These are phyloP conservation scores for Striga hermonthica DNA, from an alignment of 305 asterid genomes.

Conservation along the genomic window DNA sequence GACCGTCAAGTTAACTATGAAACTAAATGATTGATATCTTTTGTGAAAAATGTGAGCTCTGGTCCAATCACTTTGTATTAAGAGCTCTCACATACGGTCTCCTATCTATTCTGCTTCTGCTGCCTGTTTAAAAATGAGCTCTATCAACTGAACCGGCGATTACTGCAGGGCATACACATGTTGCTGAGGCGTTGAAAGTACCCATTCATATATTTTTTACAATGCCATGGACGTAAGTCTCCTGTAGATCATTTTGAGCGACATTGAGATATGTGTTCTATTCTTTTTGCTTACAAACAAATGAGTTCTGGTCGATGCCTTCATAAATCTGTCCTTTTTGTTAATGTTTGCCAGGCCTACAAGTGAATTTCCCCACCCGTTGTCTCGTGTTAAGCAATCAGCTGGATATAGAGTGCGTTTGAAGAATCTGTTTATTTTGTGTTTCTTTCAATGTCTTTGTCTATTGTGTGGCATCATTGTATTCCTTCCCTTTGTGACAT, in stretches of 20 bases:
- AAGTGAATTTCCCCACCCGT: constrained; percentile 79
- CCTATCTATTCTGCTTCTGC: constrained; percentile 19
- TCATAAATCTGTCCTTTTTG: constrained; percentile 22
- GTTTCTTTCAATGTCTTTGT: constrained; percentile 22
- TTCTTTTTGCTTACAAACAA: constrained; percentile 27
- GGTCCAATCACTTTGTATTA: background rate
- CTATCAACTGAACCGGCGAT: constrained; percentile 33
- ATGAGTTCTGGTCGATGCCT: constrained; percentile 13
- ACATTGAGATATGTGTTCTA: constrained; percentile 3
- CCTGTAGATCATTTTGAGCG: constrained; percentile 28
- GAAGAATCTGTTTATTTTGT: constrained; percentile 24
- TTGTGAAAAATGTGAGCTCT: background rate
- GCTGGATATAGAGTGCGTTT: constrained; percentile 87
- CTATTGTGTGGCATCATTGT: constrained; percentile 10
- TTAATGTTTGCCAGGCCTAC: constrained; percentile 49
- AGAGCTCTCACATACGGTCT: constrained; percentile 20
- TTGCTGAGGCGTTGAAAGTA: constrained; percentile 68
- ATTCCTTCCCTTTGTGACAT: constrained; percentile 29
- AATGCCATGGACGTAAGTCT: constrained; percentile 92
- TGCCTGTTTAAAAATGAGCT: constrained; percentile 9
- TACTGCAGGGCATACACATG: constrained; percentile 72
- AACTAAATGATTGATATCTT: background rate
- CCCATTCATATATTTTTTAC: constrained; percentile 83
- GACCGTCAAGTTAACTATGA: constrained; percentile 5
- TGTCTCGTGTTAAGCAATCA: constrained; percentile 94